phyloP scores from a whole-genome alignment of 805 yeast species.

The Cyberlindnera mycetangii region DNA sequence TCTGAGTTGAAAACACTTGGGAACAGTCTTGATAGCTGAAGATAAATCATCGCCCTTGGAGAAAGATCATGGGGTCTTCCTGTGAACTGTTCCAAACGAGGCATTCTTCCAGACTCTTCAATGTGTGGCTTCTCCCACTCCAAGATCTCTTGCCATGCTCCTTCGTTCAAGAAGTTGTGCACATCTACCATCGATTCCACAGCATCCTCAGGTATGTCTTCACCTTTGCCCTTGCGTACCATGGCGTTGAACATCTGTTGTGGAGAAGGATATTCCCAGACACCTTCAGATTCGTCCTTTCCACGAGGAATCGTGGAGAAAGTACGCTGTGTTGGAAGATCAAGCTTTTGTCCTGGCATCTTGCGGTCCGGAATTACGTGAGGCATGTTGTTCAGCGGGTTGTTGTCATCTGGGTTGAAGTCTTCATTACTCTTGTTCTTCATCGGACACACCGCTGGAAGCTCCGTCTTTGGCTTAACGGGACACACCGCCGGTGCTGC shows the following conservation, averaged over 20 bases:
- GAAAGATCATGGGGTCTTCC: conserved; percentile 88
- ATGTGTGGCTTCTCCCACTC: conserved; percentile 86
- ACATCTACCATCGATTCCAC: conserved; percentile 96
- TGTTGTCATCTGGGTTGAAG: conserved; percentile 35
- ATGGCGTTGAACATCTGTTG: conserved; percentile 99
- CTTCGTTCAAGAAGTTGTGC: conserved; percentile 94
- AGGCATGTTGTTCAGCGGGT: conserved; percentile 92
- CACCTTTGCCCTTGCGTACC: conserved; percentile 88
- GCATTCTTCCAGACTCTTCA: conserved; percentile 49
- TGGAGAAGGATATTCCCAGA: conserved; percentile 99
- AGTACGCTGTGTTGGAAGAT: conserved; percentile 80
- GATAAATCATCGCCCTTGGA: conserved; percentile 78
- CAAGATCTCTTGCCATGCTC: conserved; percentile 93
- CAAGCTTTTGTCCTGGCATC: conserved; percentile 77
- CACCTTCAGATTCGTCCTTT: conserved; percentile 54
- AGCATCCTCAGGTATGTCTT: conserved; percentile 89
- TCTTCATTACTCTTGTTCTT: conserved; percentile 25
- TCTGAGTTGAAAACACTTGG: conserved; percentile 71
- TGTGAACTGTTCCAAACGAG: conserved; percentile 80
- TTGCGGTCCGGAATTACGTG: conserved; percentile 56
- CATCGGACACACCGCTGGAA: conserved; percentile 40
- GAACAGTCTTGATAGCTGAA: conserved; percentile 61
- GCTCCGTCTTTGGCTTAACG: conserved; percentile 31
- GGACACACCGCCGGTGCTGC: conserved; percentile 35
- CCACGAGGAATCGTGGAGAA: conserved; percentile 88